Base-by-base conservation (phyloP, 2,329 filamentous ascomycete species). In the Metarhizium humberi region DNA sequence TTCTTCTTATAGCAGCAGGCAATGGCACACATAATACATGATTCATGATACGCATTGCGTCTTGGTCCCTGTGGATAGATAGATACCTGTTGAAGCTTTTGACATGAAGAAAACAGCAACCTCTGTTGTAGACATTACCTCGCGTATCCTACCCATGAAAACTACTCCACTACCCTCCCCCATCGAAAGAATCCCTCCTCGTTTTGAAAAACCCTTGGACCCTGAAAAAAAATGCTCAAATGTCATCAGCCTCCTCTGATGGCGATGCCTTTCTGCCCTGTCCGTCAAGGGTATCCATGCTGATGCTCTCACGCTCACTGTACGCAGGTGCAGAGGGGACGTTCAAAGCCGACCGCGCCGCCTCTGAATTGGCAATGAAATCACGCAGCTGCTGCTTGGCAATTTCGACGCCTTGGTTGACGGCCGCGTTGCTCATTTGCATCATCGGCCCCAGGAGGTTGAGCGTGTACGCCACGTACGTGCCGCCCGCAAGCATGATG, bases 381-480 rank as follows among this genome's bases (percentile, higher is more conserved):
- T 96, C 90, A 29, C 92, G 84, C 50, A 97, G 81, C 63, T 88
- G 86, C 75, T 94, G 87, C 76, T 96, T 96, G 67, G 90, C 89
- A 62, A 99, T 90, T 63, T 95, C 90, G 34, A 96, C 66, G 7
- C 89, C 94, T 73, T 99, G 94, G 59, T 80, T 79, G 50, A 84
- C 86, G 4, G 94, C 94, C 14, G 94, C 94, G 63, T 94, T 94
- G 61, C 84, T 82, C 90, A 99, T 96, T 67, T 95, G 91, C 63
- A 95, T 78, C 78, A 99, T 97, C 0, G 94, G 94, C 1, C 94
- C 94, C 75, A 95, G 92, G 16, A 99, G 83, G 69, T 97, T 97
- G 62, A 99, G 85, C 38, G 85, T 92, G 73, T 94, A 96, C 4
- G 92, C 94, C 32, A 96, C 78, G 65, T 97, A 99, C 3, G 87